Conservation (phyloP, 305 asterid genomes). For the Nicotiana rustica region DNA sequence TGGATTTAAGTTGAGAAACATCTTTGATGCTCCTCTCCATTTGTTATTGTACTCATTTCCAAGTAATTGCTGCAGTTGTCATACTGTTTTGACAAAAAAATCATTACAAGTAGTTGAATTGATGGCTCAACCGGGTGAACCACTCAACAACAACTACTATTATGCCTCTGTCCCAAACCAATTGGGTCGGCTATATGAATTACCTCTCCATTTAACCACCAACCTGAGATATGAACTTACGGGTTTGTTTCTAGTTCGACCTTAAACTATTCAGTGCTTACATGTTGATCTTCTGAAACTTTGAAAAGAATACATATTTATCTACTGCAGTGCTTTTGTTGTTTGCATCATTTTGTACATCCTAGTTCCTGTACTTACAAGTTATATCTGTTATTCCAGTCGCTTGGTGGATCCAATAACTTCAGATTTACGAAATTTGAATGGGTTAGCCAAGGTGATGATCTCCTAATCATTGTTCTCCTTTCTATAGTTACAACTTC, state of each 20-base stretch:
- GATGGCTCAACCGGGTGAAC: not conserved
- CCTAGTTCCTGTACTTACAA: constrained; percentile 21
- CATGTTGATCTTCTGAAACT: not conserved
- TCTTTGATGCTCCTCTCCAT: too few species aligned
- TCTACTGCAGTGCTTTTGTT: constrained; percentile 1
- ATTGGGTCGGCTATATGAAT: too few species aligned
- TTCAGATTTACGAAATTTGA: constrained; percentile 91
- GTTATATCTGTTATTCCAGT: constrained; percentile 52
- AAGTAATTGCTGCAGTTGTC: too few species aligned
- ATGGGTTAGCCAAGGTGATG: constrained; percentile 88
- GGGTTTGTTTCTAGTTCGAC: not conserved
- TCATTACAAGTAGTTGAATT: too few species aligned
- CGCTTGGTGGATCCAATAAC: constrained; percentile 94
- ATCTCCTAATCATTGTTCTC: constrained; percentile 15
- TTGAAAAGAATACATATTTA: not conserved
- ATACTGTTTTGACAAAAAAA: too few species aligned
- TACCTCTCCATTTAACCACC: not conserved
- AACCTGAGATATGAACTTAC: not conserved
- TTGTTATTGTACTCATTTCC: too few species aligned
- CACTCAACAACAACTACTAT: not conserved
- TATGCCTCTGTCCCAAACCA: too few species aligned
- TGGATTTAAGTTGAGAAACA: not conserved
- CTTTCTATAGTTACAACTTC: not conserved
- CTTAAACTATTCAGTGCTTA: not conserved
- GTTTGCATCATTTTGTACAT: constrained; percentile 27